Evolutionary conservation across 2,329 filamentous ascomycete genomes (phyloP).

Genomic region (Leptodontidium sp.): DNA sequence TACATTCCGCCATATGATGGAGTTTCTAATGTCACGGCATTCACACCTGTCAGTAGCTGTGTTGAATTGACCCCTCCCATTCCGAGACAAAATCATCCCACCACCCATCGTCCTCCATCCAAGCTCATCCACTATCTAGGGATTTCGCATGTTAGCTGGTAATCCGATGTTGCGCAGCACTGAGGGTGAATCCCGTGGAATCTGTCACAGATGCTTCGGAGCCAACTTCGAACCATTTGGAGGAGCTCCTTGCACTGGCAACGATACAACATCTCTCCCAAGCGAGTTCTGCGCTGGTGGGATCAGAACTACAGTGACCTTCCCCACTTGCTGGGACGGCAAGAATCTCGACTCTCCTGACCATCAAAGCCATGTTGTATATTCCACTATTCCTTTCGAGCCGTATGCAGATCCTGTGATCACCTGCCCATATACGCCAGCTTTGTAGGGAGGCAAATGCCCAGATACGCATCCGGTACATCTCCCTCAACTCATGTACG

Average conservation of each 20-base stretch:
- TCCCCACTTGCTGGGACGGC: slow-evolving; percentile 70
- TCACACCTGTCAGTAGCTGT: slow-evolving; percentile 43
- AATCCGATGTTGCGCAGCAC: slow-evolving; percentile 50
- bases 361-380: slow-evolving; percentile 64
- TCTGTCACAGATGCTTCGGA: slow-evolving; percentile 63
- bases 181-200: slow-evolving; percentile 55
- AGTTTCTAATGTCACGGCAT: slow-evolving; percentile 51
- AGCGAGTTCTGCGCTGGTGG: slow-evolving; percentile 60
- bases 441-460: slow-evolving; percentile 46
- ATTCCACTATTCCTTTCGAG: slow-evolving; percentile 51
- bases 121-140: slow-evolving; percentile 39
- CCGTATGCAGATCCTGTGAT: slow-evolving; percentile 43
- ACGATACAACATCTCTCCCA: slow-evolving; percentile 60
- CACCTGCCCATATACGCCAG: slow-evolving; percentile 47
- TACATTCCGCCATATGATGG: slow-evolving; percentile 47
- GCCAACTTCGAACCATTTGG: slow-evolving; percentile 41
- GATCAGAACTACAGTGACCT: slow-evolving; percentile 61
- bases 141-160: slow-evolving; percentile 56
- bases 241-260: slow-evolving; percentile 46
- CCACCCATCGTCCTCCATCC: too few species aligned
- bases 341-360: slow-evolving; percentile 60
- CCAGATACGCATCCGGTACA: slow-evolving; percentile 60
- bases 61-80: background rate
- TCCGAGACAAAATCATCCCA: too few species aligned
- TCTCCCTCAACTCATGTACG: slow-evolving; percentile 65